These are phyloP conservation scores for Russula brevipes DNA, from an alignment of 768 basidiomycete genomes.

Conservation along the genomic window DNA sequence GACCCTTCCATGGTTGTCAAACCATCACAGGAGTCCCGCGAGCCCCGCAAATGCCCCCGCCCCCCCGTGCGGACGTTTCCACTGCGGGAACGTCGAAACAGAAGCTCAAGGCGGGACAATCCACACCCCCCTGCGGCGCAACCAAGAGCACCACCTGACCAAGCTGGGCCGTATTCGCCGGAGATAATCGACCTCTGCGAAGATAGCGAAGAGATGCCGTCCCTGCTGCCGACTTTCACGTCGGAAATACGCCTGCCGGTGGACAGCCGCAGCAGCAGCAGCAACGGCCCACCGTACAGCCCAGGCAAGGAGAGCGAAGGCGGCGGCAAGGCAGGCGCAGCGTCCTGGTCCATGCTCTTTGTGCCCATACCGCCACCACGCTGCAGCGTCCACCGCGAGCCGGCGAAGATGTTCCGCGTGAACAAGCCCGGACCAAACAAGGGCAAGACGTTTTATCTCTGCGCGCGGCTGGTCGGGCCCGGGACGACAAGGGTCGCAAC, in stretches of 20 bases:
- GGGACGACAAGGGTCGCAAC: conserved; percentile 72
- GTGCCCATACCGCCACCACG: conserved; percentile 61
- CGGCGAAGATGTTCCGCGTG: conserved; percentile 70
- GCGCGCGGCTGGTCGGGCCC: conserved; percentile 81
- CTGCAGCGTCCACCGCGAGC: conserved; percentile 72
- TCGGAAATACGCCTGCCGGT: conserved; percentile 12
- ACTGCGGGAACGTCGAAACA: conserved; percentile 26
- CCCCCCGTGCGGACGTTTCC: not conserved
- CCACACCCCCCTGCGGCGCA: conserved; percentile 30
- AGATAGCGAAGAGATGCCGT: conserved; percentile 25
- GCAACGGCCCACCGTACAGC: not conserved
- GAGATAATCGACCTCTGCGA: conserved; percentile 31
- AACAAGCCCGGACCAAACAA: conserved; percentile 85
- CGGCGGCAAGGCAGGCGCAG: conserved; percentile 49
- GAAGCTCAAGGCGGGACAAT: conserved; percentile 30
- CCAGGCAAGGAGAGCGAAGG: conserved; percentile 43
- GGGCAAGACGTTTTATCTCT: conserved; percentile 78
- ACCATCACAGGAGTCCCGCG: conserved; percentile 2
- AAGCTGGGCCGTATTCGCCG: not conserved
- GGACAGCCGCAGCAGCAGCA: not conserved
- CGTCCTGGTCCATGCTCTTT: conserved; percentile 63
- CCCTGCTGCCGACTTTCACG: conserved; percentile 9
- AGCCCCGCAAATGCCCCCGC: conserved; percentile 16
- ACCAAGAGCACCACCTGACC: conserved; percentile 3
- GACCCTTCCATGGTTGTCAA: conserved; percentile 25